phyloP scores from a whole-genome alignment of 768 basidiomycete genomes.

The Russula emetica region DNA sequence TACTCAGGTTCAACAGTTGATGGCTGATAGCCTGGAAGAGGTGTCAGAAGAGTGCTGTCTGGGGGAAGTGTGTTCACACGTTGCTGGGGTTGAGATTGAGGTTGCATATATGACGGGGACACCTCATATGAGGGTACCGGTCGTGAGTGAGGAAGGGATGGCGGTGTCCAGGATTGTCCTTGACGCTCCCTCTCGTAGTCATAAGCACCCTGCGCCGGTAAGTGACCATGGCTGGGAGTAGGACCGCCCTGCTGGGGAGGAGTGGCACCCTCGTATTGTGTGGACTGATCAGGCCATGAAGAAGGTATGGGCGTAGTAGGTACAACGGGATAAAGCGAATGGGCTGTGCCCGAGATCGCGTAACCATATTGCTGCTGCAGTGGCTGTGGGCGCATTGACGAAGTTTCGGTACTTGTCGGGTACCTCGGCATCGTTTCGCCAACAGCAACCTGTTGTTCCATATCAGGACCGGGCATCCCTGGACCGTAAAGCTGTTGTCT shows the following conservation, averaged over 20 bases:
- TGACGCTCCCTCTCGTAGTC: conserved; percentile 22
- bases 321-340: conserved; percentile 17
- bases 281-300: conserved; percentile 19
- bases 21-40: conserved; percentile 56
- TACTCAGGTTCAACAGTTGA: conserved; percentile 32
- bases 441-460: conserved; percentile 12
- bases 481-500: conserved; percentile 21
- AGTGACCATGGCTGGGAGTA: conserved; percentile 6
- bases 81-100: conserved; percentile 22
- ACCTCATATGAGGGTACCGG: conserved; percentile 15
- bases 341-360: conserved; percentile 9
- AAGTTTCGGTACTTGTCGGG: background rate
- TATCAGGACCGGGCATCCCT: conserved; percentile 20
- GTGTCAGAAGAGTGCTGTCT: conserved; percentile 66
- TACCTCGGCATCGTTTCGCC: conserved; percentile 14
- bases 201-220: conserved; percentile 13
- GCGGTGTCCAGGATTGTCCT: conserved; percentile 20
- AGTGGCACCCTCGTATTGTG: conserved; percentile 19
- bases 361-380: conserved; percentile 17
- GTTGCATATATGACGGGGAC: conserved; percentile 16
- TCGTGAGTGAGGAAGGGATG: conserved; percentile 5
- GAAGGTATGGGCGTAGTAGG: conserved; percentile 11
- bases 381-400: conserved; percentile 15
- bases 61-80: conserved; percentile 42
- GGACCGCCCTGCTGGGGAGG: conserved; percentile 15